phyloP scores from a whole-genome alignment of 768 basidiomycete genomes.

The Asterophora parasitica region DNA sequence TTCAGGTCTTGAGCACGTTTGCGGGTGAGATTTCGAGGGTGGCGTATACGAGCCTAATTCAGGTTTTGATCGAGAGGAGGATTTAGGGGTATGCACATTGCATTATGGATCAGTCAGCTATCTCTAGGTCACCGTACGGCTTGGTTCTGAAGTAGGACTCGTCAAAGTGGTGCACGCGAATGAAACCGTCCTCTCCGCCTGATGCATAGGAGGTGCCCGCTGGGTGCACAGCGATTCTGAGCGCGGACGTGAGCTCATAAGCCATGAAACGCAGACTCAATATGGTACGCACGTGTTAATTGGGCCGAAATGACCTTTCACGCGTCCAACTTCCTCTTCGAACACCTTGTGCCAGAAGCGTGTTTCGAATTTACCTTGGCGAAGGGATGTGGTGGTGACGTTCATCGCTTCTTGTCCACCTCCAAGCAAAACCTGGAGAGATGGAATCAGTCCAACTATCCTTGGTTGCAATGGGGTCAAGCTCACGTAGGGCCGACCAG shows the following conservation, averaged over 20 bases:
- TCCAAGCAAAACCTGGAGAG: slow-evolving; percentile 72
- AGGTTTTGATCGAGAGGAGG: too few relatives aligned
- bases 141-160: slow-evolving; percentile 89
- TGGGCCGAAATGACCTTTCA: slow-evolving; percentile 96
- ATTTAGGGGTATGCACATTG: slow-evolving; percentile 11
- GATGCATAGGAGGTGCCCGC: slow-evolving; percentile 85
- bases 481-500: slow-evolving; percentile 77
- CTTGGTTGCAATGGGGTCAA: not conserved
- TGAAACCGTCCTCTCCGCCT: slow-evolving; percentile 95
- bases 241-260: slow-evolving; percentile 9
- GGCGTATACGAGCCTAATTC: too few relatives aligned
- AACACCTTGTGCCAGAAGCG: slow-evolving; percentile 97
- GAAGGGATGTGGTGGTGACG: slow-evolving; percentile 89
- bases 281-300: slow-evolving; percentile 79
- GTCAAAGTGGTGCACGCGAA: slow-evolving; percentile 89
- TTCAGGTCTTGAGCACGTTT: not conserved
- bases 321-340: slow-evolving; percentile 95
- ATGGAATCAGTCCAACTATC: not conserved
- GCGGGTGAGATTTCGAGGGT: too few relatives aligned
- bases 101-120: slow-evolving; percentile 36
- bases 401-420: slow-evolving; percentile 98
- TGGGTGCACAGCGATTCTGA: slow-evolving; percentile 90
- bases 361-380: slow-evolving; percentile 97
- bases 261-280: not conserved
- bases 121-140: slow-evolving; percentile 88